A percentile compares a stretch with the other conserved stretches of the same genome.
Conservation (phyloP, 2,329 filamentous ascomycete species). For the Acephala macrosclerotiorum region DNA sequence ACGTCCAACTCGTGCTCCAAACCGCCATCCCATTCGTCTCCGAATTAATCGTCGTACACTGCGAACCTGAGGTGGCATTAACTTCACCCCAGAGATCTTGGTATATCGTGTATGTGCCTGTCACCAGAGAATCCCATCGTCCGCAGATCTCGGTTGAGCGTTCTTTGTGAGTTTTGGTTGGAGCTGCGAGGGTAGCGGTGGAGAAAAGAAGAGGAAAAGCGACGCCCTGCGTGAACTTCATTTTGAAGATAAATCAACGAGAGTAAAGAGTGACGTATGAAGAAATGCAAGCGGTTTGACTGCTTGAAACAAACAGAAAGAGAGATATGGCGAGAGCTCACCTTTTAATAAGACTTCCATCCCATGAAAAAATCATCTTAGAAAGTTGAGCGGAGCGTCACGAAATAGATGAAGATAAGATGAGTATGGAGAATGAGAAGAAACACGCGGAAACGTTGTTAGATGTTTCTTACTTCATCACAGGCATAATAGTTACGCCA, state of each 20-base stretch:
- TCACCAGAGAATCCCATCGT: conserved; percentile 35
- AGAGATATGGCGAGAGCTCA: background rate
- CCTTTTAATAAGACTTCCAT: background rate
- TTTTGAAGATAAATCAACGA: conserved; percentile 15
- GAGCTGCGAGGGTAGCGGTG: conserved; percentile 16
- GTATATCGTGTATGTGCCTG: conserved; percentile 48
- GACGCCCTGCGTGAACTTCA: conserved; percentile 26
- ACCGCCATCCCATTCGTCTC: conserved; percentile 43
- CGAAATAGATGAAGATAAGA: background rate
- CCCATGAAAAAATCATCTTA: background rate
- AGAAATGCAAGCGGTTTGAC: background rate
- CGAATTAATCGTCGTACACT: conserved; percentile 49
- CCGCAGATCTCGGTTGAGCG: conserved; percentile 42
- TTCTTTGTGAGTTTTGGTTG: conserved; percentile 43
- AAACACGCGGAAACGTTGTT: background rate
- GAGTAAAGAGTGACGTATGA: conserved; percentile 22
- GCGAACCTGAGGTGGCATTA: conserved; percentile 45
- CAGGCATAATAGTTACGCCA: too few relatives aligned
- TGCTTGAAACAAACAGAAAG: background rate
- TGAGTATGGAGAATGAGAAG: background rate
- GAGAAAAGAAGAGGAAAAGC: conserved; percentile 19
- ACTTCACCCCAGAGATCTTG: conserved; percentile 44
- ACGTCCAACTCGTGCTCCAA: conserved; percentile 50
- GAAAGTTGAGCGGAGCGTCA: background rate
- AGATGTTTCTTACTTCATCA: background rate